phyloP scores from a whole-genome alignment of 768 basidiomycete genomes.

The Lentinula raphanica region DNA sequence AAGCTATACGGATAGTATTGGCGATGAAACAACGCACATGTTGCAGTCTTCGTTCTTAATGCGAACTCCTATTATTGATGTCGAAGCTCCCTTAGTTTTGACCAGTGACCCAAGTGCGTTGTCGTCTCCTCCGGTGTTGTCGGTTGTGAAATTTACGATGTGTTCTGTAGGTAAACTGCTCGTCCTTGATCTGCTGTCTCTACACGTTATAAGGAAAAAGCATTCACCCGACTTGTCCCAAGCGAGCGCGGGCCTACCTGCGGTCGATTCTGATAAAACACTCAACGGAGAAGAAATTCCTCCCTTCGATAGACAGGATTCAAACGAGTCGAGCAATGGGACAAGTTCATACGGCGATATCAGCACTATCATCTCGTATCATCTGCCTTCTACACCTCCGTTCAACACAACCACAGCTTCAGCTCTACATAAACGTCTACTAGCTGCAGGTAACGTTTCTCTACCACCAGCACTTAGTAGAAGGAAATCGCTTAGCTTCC shows the following conservation, averaged over 20 bases:
- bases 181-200: constrained; percentile 30
- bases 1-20: background rate
- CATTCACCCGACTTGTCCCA: background rate
- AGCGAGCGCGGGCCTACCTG: background rate
- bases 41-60: constrained; percentile 9
- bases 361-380: constrained; percentile 31
- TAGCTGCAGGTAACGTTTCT: constrained; percentile 17
- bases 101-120: background rate
- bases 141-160: too few relatives aligned
- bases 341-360: background rate
- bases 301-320: background rate
- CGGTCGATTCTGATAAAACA: background rate
- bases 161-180: constrained; percentile 15
- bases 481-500: background rate
- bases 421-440: constrained; percentile 23
- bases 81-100: constrained; percentile 24
- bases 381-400: constrained; percentile 18
- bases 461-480: background rate
- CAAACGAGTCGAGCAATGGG: background rate
- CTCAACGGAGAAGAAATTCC: background rate
- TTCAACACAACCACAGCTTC: constrained; percentile 20
- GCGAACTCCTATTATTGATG: constrained; percentile 23
- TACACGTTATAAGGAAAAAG: constrained; percentile 31
- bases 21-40: constrained; percentile 3
- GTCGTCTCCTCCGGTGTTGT: too few relatives aligned